Conservation (phyloP, 176 grass and related monocot species). For the Triticum aestivum region DNA sequence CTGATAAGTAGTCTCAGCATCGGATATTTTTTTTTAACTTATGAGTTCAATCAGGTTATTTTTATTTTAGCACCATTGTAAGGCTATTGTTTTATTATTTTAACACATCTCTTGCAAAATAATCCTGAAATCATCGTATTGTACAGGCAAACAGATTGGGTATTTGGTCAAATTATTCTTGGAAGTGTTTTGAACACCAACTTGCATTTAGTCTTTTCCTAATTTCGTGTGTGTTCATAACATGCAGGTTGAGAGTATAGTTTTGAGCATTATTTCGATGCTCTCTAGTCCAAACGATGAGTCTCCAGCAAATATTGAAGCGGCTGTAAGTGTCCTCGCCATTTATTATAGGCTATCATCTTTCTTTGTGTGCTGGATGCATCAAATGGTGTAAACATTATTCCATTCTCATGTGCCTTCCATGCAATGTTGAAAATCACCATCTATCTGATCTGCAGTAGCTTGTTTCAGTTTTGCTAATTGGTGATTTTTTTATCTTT, state of each 20-base stretch:
- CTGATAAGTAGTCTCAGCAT: neutral
- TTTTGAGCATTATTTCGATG: slow-evolving; percentile 96
- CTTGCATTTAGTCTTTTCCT: neutral
- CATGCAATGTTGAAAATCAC: neutral
- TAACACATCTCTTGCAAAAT: neutral
- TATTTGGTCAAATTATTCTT: neutral
- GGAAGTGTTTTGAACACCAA: neutral
- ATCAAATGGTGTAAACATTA: neutral
- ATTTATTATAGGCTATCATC: slow-evolving; percentile 13
- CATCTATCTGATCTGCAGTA: neutral
- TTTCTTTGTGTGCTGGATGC: neutral
- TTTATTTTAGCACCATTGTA: neutral
- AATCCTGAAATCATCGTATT: neutral
- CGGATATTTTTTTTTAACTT: neutral
- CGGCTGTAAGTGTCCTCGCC: slow-evolving; percentile 66
- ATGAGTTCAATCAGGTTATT: neutral
- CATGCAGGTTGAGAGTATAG: slow-evolving; percentile 92
- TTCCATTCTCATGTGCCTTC: neutral
- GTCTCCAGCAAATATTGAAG: slow-evolving; percentile 91
- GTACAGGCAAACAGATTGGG: neutral
- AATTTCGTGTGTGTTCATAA: slow-evolving; percentile 12
- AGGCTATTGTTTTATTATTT: neutral
- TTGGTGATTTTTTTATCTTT: neutral
- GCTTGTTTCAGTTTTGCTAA: neutral
- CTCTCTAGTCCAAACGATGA: slow-evolving; percentile 93